Evolutionary conservation across 2,329 filamentous ascomycete genomes (phyloP), one percentile per base, ranked within the genome.

Genomic region (Monosporascus ibericus): DNA sequence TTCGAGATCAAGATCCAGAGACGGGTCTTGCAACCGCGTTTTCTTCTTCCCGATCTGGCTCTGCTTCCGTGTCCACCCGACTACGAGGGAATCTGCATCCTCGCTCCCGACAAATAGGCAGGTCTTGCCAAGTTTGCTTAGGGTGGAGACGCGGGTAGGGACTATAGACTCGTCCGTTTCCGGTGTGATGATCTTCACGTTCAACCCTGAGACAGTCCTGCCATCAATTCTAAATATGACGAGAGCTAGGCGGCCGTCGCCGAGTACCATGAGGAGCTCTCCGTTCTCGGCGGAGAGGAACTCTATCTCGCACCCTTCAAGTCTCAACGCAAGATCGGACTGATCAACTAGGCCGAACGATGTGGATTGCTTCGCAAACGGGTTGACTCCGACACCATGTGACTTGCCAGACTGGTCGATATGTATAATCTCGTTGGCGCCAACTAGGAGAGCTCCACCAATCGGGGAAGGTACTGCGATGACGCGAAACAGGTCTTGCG

Each of bases 331-430:
- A 44, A 97, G 76, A 46, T 89, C 82, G 1, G 90, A 88, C 70
- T 96, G 92, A 67, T 99, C 94, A 5, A 82, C 80, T 67, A 99
- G 84, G 48, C 86, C 82, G 63, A 96, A 97, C 0, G 87, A 82
- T 2, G 92, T 96, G 57, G 84, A 82, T 55, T 88, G 82, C 67
- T 86, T 90, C 5, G 92, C 87, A 71, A 96, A 95, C 36, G 90
- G 82, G 65, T 99, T 99, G 58, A 99, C 89, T 4, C 88, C 92
- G 53, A 97, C 87, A 2, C 91, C 92, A 63, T 90, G 96, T 14
- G 91, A 82, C 69, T 95, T 96, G 30, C 94, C 94, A 11, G 90
- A 90, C 75, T 99, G 94, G 65, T 97, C 92, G 58, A 99, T 85
- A 68, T 99, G 94, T 55, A 99, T 88, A 56, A 99, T 72, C 66